Percentiles rank a stretch among this genome's conserved stretches.
Evolutionary conservation across 805 yeast species (phyloP).

Genomic region (Metschnikowia matae): DNA sequence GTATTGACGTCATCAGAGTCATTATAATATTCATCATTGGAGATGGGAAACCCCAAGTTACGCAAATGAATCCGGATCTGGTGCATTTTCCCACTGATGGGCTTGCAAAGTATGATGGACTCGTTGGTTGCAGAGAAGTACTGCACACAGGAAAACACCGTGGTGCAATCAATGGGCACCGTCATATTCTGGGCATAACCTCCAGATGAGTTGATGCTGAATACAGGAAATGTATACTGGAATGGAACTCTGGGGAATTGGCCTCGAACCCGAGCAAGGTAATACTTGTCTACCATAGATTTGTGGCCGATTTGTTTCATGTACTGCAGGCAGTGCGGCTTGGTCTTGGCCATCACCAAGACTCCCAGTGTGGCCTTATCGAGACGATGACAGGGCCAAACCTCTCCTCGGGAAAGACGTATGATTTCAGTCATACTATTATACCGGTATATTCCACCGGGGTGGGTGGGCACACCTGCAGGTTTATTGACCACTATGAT

Average conservation of each 20-base stretch:
- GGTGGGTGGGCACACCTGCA: constrained; percentile 52
- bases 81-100: constrained; percentile 53
- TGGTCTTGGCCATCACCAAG: constrained; percentile 39
- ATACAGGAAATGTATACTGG: constrained; percentile 38
- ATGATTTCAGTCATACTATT: constrained; percentile 44
- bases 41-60: constrained; percentile 32
- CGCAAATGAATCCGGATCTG: constrained; percentile 55
- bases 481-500: constrained; percentile 48
- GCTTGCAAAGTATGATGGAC: constrained; percentile 46
- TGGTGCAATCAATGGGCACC: constrained; percentile 29
- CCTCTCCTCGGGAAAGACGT: constrained; percentile 24
- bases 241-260: constrained; percentile 32
- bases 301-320: constrained; percentile 30
- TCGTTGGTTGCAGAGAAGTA: constrained; percentile 28
- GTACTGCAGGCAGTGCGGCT: constrained; percentile 27
- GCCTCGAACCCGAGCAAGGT: constrained; percentile 43
- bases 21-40: constrained; percentile 15
- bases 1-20: constrained; percentile 4
- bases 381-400: constrained; percentile 47
- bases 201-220: constrained; percentile 32
- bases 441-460: constrained; percentile 41
- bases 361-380: constrained; percentile 53
- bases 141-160: constrained; percentile 28
- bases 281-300: constrained; percentile 33
- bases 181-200: constrained; percentile 15